These are phyloP conservation scores for Diaporthe humulicola DNA, from an alignment of 2,329 filamentous ascomycete species.

Conservation along the genomic window DNA sequence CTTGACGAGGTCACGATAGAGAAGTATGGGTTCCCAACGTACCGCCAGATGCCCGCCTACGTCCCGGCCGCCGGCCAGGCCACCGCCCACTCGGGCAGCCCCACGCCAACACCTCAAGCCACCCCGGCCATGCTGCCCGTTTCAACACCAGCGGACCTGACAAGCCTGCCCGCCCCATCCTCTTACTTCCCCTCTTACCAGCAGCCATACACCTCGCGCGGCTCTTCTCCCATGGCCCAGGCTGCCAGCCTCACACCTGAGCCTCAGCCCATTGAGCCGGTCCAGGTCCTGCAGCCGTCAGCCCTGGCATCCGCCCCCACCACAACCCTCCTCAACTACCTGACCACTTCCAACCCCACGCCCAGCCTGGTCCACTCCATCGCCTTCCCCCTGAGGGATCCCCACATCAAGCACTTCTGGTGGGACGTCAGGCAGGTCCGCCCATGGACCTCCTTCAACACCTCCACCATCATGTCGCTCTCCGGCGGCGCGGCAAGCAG, in stretches of 20 bases:
- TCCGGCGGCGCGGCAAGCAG: conserved; percentile 73
- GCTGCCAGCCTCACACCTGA: conserved; percentile 51
- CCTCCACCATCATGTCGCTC: conserved; percentile 78
- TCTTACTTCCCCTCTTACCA: conserved; percentile 58
- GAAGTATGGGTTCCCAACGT: conserved; percentile 86
- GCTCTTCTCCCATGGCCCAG: conserved; percentile 56
- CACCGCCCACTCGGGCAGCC: conserved; percentile 44
- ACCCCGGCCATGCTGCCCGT: conserved; percentile 45
- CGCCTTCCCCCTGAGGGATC: conserved; percentile 76
- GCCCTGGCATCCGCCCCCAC: conserved; percentile 58
- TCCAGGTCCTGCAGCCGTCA: conserved; percentile 51
- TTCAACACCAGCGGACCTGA: conserved; percentile 50
- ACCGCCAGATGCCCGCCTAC: conserved; percentile 78
- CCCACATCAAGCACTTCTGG: conserved; percentile 88
- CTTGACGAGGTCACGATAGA: conserved; percentile 76
- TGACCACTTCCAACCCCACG: conserved; percentile 84
- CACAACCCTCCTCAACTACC: conserved; percentile 82
- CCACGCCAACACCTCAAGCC: conserved; percentile 45
- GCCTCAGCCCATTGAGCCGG: conserved; percentile 50
- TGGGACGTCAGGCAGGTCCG: conserved; percentile 93
- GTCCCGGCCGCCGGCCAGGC: conserved; percentile 50
- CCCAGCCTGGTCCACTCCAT: conserved; percentile 85
- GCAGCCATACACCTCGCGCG: conserved; percentile 60
- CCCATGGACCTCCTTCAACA: conserved; percentile 84
- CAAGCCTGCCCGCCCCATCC: conserved; percentile 36